Evolutionary conservation across 257 asterid species (phyloP), one percentile per base, ranked within the genome.

Genomic region (Fraxinus anomala): DNA sequence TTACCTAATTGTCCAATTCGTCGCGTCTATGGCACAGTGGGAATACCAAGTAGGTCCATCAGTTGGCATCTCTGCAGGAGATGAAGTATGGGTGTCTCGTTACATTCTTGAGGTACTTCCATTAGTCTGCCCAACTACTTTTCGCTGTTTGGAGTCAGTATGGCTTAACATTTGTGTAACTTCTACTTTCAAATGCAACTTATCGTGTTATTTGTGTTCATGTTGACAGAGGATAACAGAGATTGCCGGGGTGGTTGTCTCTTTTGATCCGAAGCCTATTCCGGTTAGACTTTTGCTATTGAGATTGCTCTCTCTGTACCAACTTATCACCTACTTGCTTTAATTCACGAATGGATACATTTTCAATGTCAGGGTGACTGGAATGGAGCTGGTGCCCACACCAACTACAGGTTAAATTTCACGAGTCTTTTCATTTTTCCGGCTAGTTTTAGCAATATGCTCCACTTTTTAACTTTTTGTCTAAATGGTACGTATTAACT

Each of bases 11-110:
- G 5, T 17, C 67, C 17, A 44, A 51, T 73, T 51, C 54, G 5
- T 34, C 23, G 5, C 17, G 10, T 61, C 49, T 34, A 4, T 80
- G 42, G 69, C 13, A 40, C 73, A 91, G 95, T 92, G 97, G 97
- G 97, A 92, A 68, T 92, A 89, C 70, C 97, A 92, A 88, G 97
- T 92, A n/a, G 97, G 97, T 5, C 97, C 97, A 0, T 80, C 93
- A 9, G 88, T 90, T 0, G 97, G 97, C 23, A 92, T 92, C 83
- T 87, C 96, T 9, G 93, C 97, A 0, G 94, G 88, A 0, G 97
- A 91, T 76, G 82, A 91, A 82, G 16, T 92, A 11, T 92, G 97
- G 97, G 89, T 87, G 67, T 93, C 97, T 34, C 96, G 97, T n/a
- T 92, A 91, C 86, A 89, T 92, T 72, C 91, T 92, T 2, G 96